Evolutionary conservation across 2,329 filamentous ascomycete species (phyloP).

Genomic region (Phialemonium atrogriseum): DNA sequence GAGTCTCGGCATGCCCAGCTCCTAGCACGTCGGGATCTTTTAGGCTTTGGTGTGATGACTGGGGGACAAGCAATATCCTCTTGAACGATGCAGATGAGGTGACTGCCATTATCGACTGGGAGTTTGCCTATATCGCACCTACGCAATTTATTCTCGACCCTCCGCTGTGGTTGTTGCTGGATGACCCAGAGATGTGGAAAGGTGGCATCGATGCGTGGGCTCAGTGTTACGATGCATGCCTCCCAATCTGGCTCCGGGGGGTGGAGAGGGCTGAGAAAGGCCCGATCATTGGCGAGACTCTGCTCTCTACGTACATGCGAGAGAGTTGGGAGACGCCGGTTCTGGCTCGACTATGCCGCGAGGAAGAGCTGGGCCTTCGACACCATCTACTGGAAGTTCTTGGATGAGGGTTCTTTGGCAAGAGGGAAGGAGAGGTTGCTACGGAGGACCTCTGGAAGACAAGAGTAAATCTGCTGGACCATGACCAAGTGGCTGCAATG

Average conservation of each 20-base stretch:
- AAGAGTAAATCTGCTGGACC: conserved; percentile 18
- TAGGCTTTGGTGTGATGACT: conserved; percentile 23
- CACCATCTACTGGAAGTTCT: conserved; percentile 9
- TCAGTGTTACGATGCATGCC: conserved; percentile 19
- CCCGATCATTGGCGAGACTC: neutral
- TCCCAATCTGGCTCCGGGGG: conserved; percentile 23
- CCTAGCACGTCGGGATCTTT: no score
- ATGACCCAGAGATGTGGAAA: conserved; percentile 22
- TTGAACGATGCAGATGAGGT: conserved; percentile 18
- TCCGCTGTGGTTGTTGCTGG: conserved; percentile 27
- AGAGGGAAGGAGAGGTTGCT: conserved; percentile 5
- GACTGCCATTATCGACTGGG: conserved; percentile 30
- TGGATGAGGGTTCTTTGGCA: conserved; percentile 12
- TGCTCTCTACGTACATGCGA: conserved; percentile 13
- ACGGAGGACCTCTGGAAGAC: conserved; percentile 18
- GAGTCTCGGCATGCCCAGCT: conserved; percentile 5
- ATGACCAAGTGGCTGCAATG: conserved; percentile 17
- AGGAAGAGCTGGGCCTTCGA: conserved; percentile 10
- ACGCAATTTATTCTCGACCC: conserved; percentile 20
- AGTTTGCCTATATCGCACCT: conserved; percentile 24
- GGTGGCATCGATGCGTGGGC: conserved; percentile 21
- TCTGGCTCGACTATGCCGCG: conserved; percentile 11
- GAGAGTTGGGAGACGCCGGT: conserved; percentile 11
- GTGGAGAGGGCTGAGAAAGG: conserved; percentile 21
- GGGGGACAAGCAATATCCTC: conserved; percentile 21